These are phyloP conservation scores for Daedaleopsis sinensis DNA, from an alignment of 768 basidiomycete genomes.

Conservation along the genomic window DNA sequence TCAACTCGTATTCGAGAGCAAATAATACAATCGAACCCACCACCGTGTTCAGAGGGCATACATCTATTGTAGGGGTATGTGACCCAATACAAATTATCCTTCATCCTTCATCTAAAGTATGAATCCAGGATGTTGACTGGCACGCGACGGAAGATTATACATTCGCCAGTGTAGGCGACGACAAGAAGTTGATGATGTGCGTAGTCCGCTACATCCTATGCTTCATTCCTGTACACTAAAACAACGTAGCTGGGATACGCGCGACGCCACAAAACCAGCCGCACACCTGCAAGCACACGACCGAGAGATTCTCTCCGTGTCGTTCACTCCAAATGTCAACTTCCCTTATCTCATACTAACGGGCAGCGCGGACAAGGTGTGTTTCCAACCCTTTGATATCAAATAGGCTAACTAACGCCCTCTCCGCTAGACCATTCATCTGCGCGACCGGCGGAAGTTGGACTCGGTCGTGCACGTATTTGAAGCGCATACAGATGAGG, in stretches of 20 bases:
- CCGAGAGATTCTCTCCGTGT: slow-evolving; percentile 86
- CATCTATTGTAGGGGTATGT: slow-evolving; percentile 88
- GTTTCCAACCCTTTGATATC: slow-evolving; percentile 3
- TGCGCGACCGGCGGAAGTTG: slow-evolving; percentile 86
- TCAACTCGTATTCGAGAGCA: slow-evolving; percentile 83
- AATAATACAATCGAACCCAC: slow-evolving; percentile 84
- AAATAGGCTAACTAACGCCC: neutral
- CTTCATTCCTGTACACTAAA: neutral
- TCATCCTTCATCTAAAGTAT: slow-evolving; percentile 6
- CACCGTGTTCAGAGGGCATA: slow-evolving; percentile 84
- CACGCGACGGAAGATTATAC: slow-evolving; percentile 78
- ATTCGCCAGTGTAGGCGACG: slow-evolving; percentile 95
- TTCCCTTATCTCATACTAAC: slow-evolving; percentile 72
- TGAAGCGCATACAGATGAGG: slow-evolving; percentile 92
- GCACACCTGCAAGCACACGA: slow-evolving; percentile 84
- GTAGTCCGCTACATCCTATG: slow-evolving; percentile 30
- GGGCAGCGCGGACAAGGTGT: slow-evolving; percentile 91
- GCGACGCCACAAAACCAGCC: slow-evolving; percentile 68
- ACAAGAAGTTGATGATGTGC: slow-evolving; percentile 91
- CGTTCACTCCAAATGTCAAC: slow-evolving; percentile 84
- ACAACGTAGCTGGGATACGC: slow-evolving; percentile 83
- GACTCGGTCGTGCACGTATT: slow-evolving; percentile 84
- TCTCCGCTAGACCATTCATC: slow-evolving; percentile 67
- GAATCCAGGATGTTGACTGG: slow-evolving; percentile 91
- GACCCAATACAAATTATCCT: no score